phyloP scores from a whole-genome alignment of 2,329 filamentous ascomycete genomes.

The Neofusicoccum sp. region DNA sequence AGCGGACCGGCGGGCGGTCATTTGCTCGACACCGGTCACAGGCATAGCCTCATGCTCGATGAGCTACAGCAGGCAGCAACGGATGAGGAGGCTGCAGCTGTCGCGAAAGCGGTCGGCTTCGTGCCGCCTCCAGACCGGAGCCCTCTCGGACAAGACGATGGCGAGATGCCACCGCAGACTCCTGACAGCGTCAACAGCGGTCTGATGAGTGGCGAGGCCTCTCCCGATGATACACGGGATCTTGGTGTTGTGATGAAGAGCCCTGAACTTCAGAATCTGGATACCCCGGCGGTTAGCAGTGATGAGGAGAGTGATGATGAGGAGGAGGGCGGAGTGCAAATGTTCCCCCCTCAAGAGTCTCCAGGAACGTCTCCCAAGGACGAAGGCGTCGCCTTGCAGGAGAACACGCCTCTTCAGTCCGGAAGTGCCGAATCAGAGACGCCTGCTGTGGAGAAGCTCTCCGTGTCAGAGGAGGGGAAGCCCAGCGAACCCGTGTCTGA shows the following conservation, averaged over 20 bases:
- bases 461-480: neutral
- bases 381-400: neutral
- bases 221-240: slow-evolving; percentile 30
- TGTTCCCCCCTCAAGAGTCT: slow-evolving; percentile 7
- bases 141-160: slow-evolving; percentile 30
- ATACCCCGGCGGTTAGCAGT: slow-evolving; percentile 39
- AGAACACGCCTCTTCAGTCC: neutral
- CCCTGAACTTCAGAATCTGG: slow-evolving; percentile 38
- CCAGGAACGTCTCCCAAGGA: neutral
- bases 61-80: slow-evolving; percentile 34
- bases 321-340: slow-evolving; percentile 29
- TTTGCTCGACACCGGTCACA: slow-evolving; percentile 51
- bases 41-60: slow-evolving; percentile 42
- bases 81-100: slow-evolving; percentile 51
- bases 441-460: neutral
- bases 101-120: slow-evolving; percentile 49
- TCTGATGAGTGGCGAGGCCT: slow-evolving; percentile 21
- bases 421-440: neutral
- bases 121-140: slow-evolving; percentile 31
- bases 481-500: neutral
- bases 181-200: slow-evolving; percentile 16
- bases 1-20: slow-evolving; percentile 52
- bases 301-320: slow-evolving; percentile 34
- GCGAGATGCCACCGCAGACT: slow-evolving; percentile 18
- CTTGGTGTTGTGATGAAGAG: slow-evolving; percentile 41